Base-by-base conservation (phyloP, 768 basidiomycete genomes). In the Hypsizygus marmoreus region DNA sequence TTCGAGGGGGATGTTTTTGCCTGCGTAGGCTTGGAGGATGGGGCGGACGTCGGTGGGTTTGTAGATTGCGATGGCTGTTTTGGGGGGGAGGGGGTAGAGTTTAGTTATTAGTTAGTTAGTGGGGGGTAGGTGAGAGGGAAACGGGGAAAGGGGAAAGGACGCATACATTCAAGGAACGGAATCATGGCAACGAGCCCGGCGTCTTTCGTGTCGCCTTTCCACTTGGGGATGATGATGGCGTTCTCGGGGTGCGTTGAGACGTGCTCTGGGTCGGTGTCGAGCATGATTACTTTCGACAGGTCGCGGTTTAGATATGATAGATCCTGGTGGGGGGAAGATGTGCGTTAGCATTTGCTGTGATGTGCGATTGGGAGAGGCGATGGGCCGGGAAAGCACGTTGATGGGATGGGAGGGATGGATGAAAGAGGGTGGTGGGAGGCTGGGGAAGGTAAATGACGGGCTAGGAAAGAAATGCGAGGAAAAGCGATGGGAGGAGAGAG, bases 231-330 rank as follows among this genome's bases (percentile, higher is more conserved):
- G 37, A 91, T 69, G 45, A 97, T 76, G 0, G 91, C 80, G 57
- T 98, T 98, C 57, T 97, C 92, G 4, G 89, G 92, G 53, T 98
- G 89, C 0, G 86, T 76, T 26, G 73, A 68, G 14, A 80, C 75
- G 58, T 93, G 91, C 24, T 92, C 89, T 5, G 86, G 71, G 53
- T 88, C 71, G 0, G 93, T 89, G 62, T 98, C 97, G 23, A 99
- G 77, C 22, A 89, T 60, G 58, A 97, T 74, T 38, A 95, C 92
- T 71, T 91, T 93, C 40, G 85, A 86, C 5, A 95, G 81, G 62
- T 95, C 91, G 37, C 97, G 88, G 67, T 97, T 97, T 24, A 99
- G 79, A 65, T 93, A 97, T 0, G 92, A 88, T 17, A 98, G 75
- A 61, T 99, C 97, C 84, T 90, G 53, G 7, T 37, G 6, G 40